These are phyloP conservation scores for Paraconiothyrium brasiliense DNA, from an alignment of 2,329 filamentous ascomycete species.

Conservation along the genomic window DNA sequence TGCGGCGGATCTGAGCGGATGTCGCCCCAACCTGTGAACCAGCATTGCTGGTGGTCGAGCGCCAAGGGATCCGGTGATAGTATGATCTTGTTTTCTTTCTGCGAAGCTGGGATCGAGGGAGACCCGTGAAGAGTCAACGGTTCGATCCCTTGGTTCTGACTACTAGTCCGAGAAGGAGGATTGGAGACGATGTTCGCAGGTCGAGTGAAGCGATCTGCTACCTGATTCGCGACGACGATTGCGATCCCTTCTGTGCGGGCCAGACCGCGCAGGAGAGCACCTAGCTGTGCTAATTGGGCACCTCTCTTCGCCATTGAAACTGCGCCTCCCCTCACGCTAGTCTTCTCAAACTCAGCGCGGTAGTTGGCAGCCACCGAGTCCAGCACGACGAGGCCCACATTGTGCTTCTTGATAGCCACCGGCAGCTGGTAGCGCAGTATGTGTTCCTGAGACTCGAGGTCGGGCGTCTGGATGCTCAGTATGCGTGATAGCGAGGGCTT, in stretches of 20 bases:
- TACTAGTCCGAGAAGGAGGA: slow-evolving; percentile 40
- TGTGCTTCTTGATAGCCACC: slow-evolving; percentile 77
- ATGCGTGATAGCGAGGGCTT: slow-evolving; percentile 77
- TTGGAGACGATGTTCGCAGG: slow-evolving; percentile 34
- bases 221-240: slow-evolving; percentile 93
- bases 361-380: slow-evolving; percentile 97
- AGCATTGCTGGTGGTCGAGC: slow-evolving; percentile 89
- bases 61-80: slow-evolving; percentile 67
- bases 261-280: slow-evolving; percentile 77
- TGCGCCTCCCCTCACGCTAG: slow-evolving; percentile 48
- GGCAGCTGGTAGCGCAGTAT: slow-evolving; percentile 93
- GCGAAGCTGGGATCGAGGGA: slow-evolving; percentile 20
- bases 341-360: slow-evolving; percentile 83
- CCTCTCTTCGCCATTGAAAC: slow-evolving; percentile 76
- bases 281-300: slow-evolving; percentile 78
- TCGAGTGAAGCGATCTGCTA: slow-evolving; percentile 81
- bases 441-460: slow-evolving; percentile 94
- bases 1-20: slow-evolving; percentile 41
- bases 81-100: slow-evolving; percentile 35
- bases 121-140: slow-evolving; percentile 16
- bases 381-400: slow-evolving; percentile 82
- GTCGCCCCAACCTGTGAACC: slow-evolving; percentile 96
- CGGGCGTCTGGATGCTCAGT: slow-evolving; percentile 82
- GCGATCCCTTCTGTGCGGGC: slow-evolving; percentile 79
- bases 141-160: slow-evolving; percentile 30